Conservation (phyloP, 1,284 basidiomycete genomes). For the Lentinula novae-zelandiae region DNA sequence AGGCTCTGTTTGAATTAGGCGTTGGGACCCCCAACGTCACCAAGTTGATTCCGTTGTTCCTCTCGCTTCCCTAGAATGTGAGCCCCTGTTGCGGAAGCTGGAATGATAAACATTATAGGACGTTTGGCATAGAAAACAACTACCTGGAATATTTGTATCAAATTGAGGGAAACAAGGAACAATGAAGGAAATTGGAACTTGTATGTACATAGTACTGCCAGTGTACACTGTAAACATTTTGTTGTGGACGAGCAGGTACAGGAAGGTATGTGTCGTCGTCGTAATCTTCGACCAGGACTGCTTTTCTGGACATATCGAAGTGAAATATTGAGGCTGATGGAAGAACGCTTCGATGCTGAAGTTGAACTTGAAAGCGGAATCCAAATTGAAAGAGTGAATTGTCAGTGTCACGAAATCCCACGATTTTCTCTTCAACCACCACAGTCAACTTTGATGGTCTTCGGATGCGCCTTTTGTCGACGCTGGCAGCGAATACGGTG, state of each 20-base stretch:
- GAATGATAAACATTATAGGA: background rate
- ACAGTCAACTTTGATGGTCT: slow-evolving; percentile 2
- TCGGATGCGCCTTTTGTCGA: slow-evolving; percentile 17
- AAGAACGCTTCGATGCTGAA: background rate
- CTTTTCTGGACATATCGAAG: slow-evolving; percentile 58
- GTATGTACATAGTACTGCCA: too few species aligned
- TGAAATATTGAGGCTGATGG: background rate
- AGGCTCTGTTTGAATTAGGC: background rate
- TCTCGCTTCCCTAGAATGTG: slow-evolving; percentile 3
- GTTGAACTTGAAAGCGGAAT: too few species aligned
- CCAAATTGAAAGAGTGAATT: background rate
- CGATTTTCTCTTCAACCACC: background rate
- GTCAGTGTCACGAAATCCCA: background rate
- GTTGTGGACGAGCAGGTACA: slow-evolving; percentile 42
- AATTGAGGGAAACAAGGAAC: too few species aligned
- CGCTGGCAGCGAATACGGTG: slow-evolving; percentile 24
- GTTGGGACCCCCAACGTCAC: slow-evolving; percentile 11
- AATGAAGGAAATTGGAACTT: too few species aligned
- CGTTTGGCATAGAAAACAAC: background rate
- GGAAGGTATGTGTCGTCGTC: slow-evolving; percentile 89
- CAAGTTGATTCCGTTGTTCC: slow-evolving; percentile 10
- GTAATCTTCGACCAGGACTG: slow-evolving; percentile 58
- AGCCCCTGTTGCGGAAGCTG: too few species aligned
- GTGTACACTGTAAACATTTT: too few species aligned
- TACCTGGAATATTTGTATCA: too few species aligned